Base-by-base conservation (phyloP, 371 early-diverging fungal genomes). In the Haplosporangium sp. region DNA sequence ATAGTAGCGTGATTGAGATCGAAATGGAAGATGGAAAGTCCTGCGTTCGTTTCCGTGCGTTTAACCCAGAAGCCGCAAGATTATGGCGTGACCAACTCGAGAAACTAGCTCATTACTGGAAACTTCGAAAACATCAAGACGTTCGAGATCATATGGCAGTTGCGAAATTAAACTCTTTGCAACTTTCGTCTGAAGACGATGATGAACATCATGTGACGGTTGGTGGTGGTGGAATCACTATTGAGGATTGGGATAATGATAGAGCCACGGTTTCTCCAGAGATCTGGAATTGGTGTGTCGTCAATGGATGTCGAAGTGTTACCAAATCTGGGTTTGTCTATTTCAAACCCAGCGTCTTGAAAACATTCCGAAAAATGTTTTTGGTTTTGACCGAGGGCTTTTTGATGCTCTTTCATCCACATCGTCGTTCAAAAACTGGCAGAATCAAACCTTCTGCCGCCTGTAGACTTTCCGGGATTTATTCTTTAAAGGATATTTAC, bases 321-420 rank as follows among this genome's bases (percentile, higher is more conserved):
- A 76, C 76, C 27, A 91, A 88, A 86, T 77, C 87, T 7, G 91
- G 91, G 0, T 70, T 84, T 27, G 42, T 91, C 65, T 91, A 91
- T 60, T 86, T 84, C 52, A 88, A 88, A 61, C 86, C 86, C 17
- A 74, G 71, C 27, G 65, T 74, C 2, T 75, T 85, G n/a, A 85
- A 85, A 4, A 86, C 85, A 15, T 91, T 89, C 63, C 83, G 87
- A 63, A 89, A 88, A 67, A 84, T 85, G 55, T 86, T 86, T 62
- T 61, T 89, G 9, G 69, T 91, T 40, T 83, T 88, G 17, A 72
- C 84, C 0, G 85, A 85, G 71, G 88, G 88, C 0, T 83, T 78
- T 72, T 53, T 91, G 44, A 63, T 88, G n/a, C 84, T 83, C 17
- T 90, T 84, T 59, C 82, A 90, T 48, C 71, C 85, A 0, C 86